Percentiles rank a stretch among this genome's conserved stretches.
phyloP scores from a whole-genome alignment of 31 red algal species.

The Odonthalia washingtoniensis region DNA sequence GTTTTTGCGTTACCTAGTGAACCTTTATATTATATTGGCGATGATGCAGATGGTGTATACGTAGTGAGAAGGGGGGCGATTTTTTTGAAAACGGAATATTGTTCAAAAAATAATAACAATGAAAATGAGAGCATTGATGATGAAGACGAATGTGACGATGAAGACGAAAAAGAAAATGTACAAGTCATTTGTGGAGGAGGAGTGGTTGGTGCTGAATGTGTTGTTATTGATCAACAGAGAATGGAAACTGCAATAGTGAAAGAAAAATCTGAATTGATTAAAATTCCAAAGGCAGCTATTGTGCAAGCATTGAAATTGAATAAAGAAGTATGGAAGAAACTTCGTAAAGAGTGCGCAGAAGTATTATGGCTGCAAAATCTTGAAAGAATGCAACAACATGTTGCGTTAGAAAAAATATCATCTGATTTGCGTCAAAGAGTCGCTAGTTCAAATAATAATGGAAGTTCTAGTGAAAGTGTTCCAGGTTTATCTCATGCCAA shows the following conservation, averaged over 20 bases:
- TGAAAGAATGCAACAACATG: not conserved
- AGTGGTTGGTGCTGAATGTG: not conserved
- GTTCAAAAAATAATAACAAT: no score
- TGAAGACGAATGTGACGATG: no score
- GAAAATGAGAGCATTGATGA: no score
- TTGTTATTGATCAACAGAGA: not conserved
- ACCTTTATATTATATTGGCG: slow-evolving; percentile 46
- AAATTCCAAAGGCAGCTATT: not conserved
- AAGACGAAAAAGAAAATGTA: no score
- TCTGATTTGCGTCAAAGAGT: not conserved
- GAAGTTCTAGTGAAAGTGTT: not conserved
- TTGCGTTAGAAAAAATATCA: not conserved
- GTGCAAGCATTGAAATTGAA: not conserved
- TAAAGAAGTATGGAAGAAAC: not conserved
- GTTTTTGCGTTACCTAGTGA: slow-evolving; percentile 5
- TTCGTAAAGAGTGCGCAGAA: not conserved
- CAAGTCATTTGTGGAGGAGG: not conserved
- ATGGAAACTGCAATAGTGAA: not conserved
- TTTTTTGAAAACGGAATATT: no score
- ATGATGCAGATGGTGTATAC: slow-evolving; percentile 53
- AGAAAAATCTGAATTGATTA: not conserved
- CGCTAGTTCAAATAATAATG: not conserved
- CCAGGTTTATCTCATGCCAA: not conserved
- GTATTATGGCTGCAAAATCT: not conserved
- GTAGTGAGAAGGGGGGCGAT: slow-evolving; percentile 55